Conservation (phyloP, 345 rosid species). For the Citrus mangshanensis region DNA sequence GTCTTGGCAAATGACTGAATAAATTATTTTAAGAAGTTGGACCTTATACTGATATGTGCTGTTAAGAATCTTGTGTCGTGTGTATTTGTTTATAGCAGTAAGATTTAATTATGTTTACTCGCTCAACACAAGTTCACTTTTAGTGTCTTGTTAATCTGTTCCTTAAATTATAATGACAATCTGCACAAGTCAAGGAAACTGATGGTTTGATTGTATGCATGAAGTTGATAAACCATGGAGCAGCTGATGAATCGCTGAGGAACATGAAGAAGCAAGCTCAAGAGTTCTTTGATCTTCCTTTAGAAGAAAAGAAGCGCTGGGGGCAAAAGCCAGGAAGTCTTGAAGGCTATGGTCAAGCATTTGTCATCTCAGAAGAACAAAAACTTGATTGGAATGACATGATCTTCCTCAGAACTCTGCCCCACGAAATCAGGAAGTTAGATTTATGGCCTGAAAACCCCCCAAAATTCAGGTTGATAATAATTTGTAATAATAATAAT, state of each 20-base stretch:
- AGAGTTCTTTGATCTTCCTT: constrained; percentile 39
- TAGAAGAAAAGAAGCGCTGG: constrained; percentile 33
- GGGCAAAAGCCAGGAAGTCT: constrained; percentile 30
- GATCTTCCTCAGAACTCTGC: constrained; percentile 39
- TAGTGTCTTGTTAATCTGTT: too few relatives aligned
- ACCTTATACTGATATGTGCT: too few relatives aligned
- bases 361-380: constrained; percentile 43
- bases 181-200: too few relatives aligned
- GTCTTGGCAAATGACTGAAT: too few relatives aligned
- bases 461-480: constrained; percentile 29
- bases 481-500: not conserved
- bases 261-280: constrained; percentile 29
- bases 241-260: constrained; percentile 23
- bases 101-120: too few relatives aligned
- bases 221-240: constrained; percentile 45
- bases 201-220: not conserved
- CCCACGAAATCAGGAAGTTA: constrained; percentile 26
- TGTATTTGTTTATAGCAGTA: too few relatives aligned
- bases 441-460: constrained; percentile 40
- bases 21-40: too few relatives aligned
- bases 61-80: too few relatives aligned
- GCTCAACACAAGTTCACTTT: too few relatives aligned
- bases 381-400: constrained; percentile 59
- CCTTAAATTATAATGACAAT: too few relatives aligned
- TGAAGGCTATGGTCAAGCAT: constrained; percentile 58